Evolutionary conservation across 176 grass and related monocot species (phyloP), one percentile per base, ranked within the genome.

Genomic region (Eremochloa ophiuroides): DNA sequence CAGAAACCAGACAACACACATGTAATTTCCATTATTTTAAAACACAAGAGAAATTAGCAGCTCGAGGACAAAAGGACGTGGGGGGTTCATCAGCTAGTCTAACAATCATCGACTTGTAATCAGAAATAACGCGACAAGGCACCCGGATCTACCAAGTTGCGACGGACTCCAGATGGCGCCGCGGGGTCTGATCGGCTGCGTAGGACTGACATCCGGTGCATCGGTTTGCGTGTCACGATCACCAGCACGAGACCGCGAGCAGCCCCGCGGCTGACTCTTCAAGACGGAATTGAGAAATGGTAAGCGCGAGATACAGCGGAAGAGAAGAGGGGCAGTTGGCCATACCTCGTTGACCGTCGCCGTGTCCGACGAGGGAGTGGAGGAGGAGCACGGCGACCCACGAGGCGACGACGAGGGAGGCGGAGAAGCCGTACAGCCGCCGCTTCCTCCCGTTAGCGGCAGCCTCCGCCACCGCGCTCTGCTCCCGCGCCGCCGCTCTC

Each of bases 381-480:
- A 99, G 85, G 25, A 99, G 83, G 55, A 99, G 85, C 33, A 93
- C 68, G 6, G 89, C 76, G 80, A 88, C 73, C 97, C 97, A 99
- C 5, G 84, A 93, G 38, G 87, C 76, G 69, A 86, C 48, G 60
- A 96, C 76, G 18, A 92, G 73, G 25, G 93, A 99, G 20, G 90
- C 81, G 77, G 93, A 96, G 74, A 93, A 82, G 33, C 90, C 85
- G 37, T 90, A 95, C 14, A 93, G 80, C 8, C 86, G 85, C 53
- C 90, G 55, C 84, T 28, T 93, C 88, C 63, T 74, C 61, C 83
- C 60, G 25, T 7, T 30, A 14, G 58, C 81, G 41, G 81, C 51
- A 37, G 73, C 73, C 71, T 73, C 84, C 1, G 67, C 28, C 64
- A 51, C 74, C 46, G 30, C 81, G 39, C 87, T 22, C 78, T 81